Base-by-base conservation (phyloP, 345 rosid genomes). In the Brassica cretica region DNA sequence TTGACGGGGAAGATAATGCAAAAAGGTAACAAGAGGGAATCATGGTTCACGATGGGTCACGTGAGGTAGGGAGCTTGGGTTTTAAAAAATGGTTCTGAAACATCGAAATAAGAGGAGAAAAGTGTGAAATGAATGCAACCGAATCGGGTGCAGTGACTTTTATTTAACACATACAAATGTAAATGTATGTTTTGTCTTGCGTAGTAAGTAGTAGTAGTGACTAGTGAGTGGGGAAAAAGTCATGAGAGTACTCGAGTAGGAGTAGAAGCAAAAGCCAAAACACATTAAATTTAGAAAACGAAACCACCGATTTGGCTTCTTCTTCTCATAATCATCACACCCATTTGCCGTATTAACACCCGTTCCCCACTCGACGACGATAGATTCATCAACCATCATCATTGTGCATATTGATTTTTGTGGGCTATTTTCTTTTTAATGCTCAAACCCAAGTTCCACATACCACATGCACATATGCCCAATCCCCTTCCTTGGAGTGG, bases 271-370 rank as follows among this genome's bases (percentile, higher is more conserved):
- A 79, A 79, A 74, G 79, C 82, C 82, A 79, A 79, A 79, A 35
- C 75, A 79, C 72, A 79, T 79, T 79, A 53, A 79, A 79, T 79
- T 79, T 70, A 37, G 82, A 79, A 79, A 79, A 79, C 82, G 82
- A 79, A 74, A 79, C 82, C 82, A 79, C 75, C 79, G 75, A 73
- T 74, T 79, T 74, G 82, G 75, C 75, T 74, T 74, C 75, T 79
- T 74, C 82, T 79, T 74, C 78, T 3, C 33, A 79, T 66, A 79
- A 74, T 74, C 71, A 79, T 79, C 75, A 74, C 64, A 79, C 82
- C 82, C 75, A 79, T 74, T 79, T 79, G 78, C 78, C 78, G 74
- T 79, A 35, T 68, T 79, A 79, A 68, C 78, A 32, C 55, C 70
- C 77, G 51, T 71, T 78, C 82, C 82, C 78, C 82, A 68, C 82